Base-by-base conservation (phyloP, 2,329 filamentous ascomycete genomes). In the Diplodia scrobiculata region DNA sequence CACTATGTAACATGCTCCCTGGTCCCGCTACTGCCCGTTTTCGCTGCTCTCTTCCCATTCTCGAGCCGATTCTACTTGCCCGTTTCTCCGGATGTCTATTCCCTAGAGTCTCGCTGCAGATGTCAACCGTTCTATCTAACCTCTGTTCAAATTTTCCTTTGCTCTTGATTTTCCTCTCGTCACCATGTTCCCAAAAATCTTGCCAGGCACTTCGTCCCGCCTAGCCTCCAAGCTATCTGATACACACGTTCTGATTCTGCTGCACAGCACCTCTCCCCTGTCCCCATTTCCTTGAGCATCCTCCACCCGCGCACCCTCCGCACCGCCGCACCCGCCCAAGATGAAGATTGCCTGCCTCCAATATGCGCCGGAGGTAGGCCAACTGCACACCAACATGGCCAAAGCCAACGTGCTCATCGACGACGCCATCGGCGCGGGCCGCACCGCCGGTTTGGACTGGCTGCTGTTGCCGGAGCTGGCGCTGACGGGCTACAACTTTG, bases 401-500 rank as follows among this genome's bases (percentile, higher is more conserved):
- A 84, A 84, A 19, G 90, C 90, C 68, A 87, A 92, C 69, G 77
- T 82, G 0, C 81, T 93, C 3, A 78, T 94, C 11, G 81, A 77
- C 19, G 80, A 73, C 29, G 83, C 84, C 82, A 5, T 66, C 25
- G 70, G 75, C 19, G 48, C 67, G 38, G 73, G 74, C 78, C 82
- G 0, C 1, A 78, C 66, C 25, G 21, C 50, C 9, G 67, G 83
- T n/a, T 73, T 93, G 1, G 89, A 92, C 72, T 81, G 93, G 34
- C 80, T 95, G 0, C 86, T 94, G 0, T 78, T 94, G 0, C 90
- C 91, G 0, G 91, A 94, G 73, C 79, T 94, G 75, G 89, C 91
- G 0, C 92, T 94, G 73, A 84, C 86, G 66, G 89, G 91, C 34
- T 95, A 93, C 79, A 92, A 92, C 74, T 94, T 93, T 79, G 83